Base-by-base conservation (phyloP, 2,329 filamentous ascomycete genomes). In the Botrytis sinoallii region DNA sequence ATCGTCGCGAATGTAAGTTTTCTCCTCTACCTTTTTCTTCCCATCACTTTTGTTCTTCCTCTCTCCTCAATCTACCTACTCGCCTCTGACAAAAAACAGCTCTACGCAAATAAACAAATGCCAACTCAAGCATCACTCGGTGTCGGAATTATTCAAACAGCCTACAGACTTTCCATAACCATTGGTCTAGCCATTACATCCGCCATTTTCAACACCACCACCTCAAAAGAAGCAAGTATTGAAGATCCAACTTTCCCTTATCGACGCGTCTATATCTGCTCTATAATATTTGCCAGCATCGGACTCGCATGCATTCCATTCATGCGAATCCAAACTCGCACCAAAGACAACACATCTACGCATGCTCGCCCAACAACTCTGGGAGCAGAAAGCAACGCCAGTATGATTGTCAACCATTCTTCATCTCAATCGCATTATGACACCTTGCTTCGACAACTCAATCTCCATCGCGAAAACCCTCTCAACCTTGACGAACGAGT, bases 41-140 rank as follows among this genome's bases (percentile, higher is more conserved):
- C 18, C 20, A 38, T 44, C 1, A 29, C 20, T 25, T n/a, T 57
- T n/a, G 20, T 18, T 12, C 22, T 20, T 44, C 2, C 12, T 14
- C 9, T 5, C 8, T 20, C 32, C 12, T 68, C 5, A 0, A 42
- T 40, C 18, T 1, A 4, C 10, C 18, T 1, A 12, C 16, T 10
- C 3, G 4, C 32, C 40, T n/a, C 77, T 75, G 42, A 78, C 46
- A 6, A 32, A 20, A 55, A 12, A 4, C 74, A 90, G 85, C 90
- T 92, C 86, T 92, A 92, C 76, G 90, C 92, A 71, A 88, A 92
- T 84, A 89, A 88, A 4, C 88, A 88, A 0, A 86, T 92, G 74
- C 89, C 89, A 0, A 80, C 83, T 1, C 84, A 87, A 76, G 89
- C 93, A 77, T 89, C 88, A 0, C 86, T 92, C 22, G 90, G 90